Base-by-base conservation (phyloP, 257 asterid genomes). In the Verbena officinalis region DNA sequence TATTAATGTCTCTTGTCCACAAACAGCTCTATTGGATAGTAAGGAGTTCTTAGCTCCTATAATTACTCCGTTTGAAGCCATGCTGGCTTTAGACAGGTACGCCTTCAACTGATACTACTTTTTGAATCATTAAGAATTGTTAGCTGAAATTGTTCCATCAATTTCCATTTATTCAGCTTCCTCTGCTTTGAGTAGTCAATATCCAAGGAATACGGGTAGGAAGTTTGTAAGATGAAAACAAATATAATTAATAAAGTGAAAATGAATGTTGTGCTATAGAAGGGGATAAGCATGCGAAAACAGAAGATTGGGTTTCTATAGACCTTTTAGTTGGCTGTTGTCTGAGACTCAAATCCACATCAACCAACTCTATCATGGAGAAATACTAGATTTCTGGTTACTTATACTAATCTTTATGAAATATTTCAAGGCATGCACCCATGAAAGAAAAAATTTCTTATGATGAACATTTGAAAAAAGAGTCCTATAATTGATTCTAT, bases 11-110 rank as follows among this genome's bases (percentile, higher is more conserved):
- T 87, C 98, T 68, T 93, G 98, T 68, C 88, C 98, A 16, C 95
- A 93, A 82, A 89, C 96, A 49, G 94, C 90, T 75, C 84, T 93
- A 16, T 60, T 87, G 84, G 97, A 93, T 72, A 87, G 97, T 80
- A 93, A 87, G 79, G 98, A 93, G 73, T 93, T 93, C 88, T 80
- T 93, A 64, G 97, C 97, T 75, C 98, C 98, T 52, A 73, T 93
- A 65, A 90, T 93, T 64, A 93, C 98, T 77, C 98, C 98, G 50
- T 92, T 76, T 69, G 98, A 92, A 80, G 98, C 98, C 43, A 78
- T 84, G 82, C 84, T 90, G 78, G 98, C 98, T 76, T 87, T 84
- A 53, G 83, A 77, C 72, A 79, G 98, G 97, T 92, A 76, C 11
- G 39, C 17, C 44, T 73, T 67, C 64, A 7, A 61, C 56, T 36